Evolutionary conservation across 176 grass and related monocot genomes (phyloP).

Genomic region (Lolium multiflorum): DNA sequence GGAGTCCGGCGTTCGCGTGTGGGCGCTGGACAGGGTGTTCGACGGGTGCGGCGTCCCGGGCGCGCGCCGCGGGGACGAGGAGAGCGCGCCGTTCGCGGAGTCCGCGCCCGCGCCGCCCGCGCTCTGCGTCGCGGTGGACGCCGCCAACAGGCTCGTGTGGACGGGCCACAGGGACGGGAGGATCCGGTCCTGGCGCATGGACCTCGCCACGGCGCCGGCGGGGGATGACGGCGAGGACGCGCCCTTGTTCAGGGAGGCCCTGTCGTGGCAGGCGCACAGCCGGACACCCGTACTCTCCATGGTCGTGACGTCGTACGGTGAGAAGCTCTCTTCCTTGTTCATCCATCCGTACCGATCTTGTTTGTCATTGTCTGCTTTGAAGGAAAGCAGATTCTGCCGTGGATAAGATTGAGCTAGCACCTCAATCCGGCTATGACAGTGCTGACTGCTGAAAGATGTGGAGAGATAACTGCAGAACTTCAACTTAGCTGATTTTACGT

Average conservation of each 20-base stretch:
- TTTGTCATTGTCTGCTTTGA: slow-evolving; percentile 25
- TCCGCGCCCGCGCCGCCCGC: slow-evolving; percentile 58
- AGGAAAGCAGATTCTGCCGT: neutral
- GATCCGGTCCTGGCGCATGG: slow-evolving; percentile 77
- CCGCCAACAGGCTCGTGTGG: slow-evolving; percentile 65
- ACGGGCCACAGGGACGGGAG: slow-evolving; percentile 88
- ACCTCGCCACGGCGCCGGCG: slow-evolving; percentile 22
- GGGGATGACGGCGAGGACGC: neutral
- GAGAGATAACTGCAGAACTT: too few species aligned
- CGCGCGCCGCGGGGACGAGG: slow-evolving; percentile 76
- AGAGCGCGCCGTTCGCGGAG: slow-evolving; percentile 73
- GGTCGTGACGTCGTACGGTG: slow-evolving; percentile 78
- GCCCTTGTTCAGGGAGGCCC: slow-evolving; percentile 57
- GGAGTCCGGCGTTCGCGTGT: slow-evolving; percentile 75
- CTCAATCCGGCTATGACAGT: too few species aligned
- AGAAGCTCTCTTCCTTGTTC: slow-evolving; percentile 30
- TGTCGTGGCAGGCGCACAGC: slow-evolving; percentile 74
- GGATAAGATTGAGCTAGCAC: neutral
- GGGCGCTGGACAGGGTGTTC: slow-evolving; percentile 65
- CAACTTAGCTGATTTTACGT: too few species aligned
- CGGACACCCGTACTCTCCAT: slow-evolving; percentile 82
- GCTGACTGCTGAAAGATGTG: too few species aligned
- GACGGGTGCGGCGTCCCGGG: slow-evolving; percentile 1
- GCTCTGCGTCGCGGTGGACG: slow-evolving; percentile 74
- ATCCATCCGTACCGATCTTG: neutral